Evolutionary conservation across 345 rosid species (phyloP).

Genomic region (Eucalyptus guilfoylei): DNA sequence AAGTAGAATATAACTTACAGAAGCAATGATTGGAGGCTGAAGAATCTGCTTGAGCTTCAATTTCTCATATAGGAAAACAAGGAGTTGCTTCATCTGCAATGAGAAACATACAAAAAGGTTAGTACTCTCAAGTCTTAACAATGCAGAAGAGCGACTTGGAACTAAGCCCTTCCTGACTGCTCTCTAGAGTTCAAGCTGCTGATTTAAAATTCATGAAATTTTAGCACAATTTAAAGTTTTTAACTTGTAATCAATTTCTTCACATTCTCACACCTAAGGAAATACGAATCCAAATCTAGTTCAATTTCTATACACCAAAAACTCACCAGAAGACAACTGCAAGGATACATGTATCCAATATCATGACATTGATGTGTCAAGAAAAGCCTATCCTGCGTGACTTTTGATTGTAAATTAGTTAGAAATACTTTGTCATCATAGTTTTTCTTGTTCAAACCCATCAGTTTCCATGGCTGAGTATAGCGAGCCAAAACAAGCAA

Average conservation of each 20-base stretch:
- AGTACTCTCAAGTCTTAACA: not conserved
- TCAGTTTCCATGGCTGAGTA: not conserved
- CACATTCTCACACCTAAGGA: not conserved
- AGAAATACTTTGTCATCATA: not conserved
- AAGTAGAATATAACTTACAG: conserved; percentile 41
- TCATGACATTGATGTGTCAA: not conserved
- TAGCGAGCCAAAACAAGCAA: not conserved
- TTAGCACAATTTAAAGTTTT: not conserved
- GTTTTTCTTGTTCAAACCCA: not conserved
- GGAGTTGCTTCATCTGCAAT: conserved; percentile 45
- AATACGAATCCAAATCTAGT: not conserved
- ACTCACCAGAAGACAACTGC: not conserved
- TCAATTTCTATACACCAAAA: not conserved
- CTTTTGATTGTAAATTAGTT: not conserved
- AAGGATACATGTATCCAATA: not conserved
- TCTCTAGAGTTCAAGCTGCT: not conserved
- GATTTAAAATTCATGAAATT: not conserved
- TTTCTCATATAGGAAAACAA: conserved; percentile 53
- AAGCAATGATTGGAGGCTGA: conserved; percentile 93
- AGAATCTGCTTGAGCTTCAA: conserved; percentile 93
- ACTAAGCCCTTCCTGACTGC: not conserved
- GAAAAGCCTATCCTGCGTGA: not conserved
- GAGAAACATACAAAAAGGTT: conserved; percentile 1
- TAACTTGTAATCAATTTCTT: not conserved
- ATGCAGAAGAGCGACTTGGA: not conserved